These are phyloP conservation scores for Gossypium thurberi DNA, from an alignment of 345 rosid genomes.

Conservation along the genomic window DNA sequence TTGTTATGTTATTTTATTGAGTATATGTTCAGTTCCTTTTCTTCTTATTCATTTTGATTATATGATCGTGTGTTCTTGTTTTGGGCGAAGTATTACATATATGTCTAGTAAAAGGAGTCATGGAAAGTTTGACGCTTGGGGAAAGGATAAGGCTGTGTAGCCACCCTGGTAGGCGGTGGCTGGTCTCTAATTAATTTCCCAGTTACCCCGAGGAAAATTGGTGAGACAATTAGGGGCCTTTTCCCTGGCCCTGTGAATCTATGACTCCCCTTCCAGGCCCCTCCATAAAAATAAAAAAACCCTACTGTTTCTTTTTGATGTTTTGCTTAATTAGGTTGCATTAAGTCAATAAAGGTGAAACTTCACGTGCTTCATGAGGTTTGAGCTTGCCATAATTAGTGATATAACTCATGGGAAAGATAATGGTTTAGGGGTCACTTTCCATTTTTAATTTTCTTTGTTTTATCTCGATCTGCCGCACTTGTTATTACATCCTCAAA, in stretches of 20 bases:
- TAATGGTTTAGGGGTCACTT: not conserved
- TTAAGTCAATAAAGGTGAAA: constrained; percentile 16
- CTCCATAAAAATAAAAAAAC: not conserved
- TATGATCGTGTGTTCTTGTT: too few relatives aligned
- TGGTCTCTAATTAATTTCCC: not conserved
- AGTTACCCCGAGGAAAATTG: not conserved
- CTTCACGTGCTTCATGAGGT: constrained; percentile 22
- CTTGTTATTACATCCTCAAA: not conserved
- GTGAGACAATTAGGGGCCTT: not conserved
- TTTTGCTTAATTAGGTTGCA: not conserved
- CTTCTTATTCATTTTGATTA: too few relatives aligned
- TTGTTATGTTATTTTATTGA: too few relatives aligned
- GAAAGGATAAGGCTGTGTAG: not conserved
- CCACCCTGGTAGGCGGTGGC: not conserved
- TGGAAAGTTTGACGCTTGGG: not conserved
- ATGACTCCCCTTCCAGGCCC: not conserved
- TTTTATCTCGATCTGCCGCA: not conserved
- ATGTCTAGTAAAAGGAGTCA: too few relatives aligned
- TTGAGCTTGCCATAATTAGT: not conserved
- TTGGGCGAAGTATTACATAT: too few relatives aligned
- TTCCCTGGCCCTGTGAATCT: constrained; percentile 1
- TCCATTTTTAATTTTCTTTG: not conserved
- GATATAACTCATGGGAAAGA: constrained; percentile 12
- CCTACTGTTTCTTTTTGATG: constrained; percentile 9
- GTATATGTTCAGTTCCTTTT: too few relatives aligned